Evolutionary conservation across 2,329 filamentous ascomycete species (phyloP).

Genomic region (Alternaria viburni): DNA sequence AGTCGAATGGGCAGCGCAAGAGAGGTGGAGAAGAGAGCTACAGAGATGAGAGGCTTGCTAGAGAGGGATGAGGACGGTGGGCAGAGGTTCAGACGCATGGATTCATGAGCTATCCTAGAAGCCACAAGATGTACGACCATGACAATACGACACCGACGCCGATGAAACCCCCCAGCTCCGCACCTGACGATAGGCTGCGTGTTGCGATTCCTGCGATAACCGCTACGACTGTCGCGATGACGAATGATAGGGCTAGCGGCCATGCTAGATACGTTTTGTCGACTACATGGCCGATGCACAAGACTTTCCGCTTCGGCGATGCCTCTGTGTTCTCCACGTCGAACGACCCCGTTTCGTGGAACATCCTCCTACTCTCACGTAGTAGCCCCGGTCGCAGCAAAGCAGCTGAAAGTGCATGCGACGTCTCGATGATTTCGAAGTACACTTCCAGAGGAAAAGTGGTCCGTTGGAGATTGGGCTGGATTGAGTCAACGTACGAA

Average conservation of each 20-base stretch:
- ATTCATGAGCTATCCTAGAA: neutral
- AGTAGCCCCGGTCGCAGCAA: neutral
- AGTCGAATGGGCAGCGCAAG: neutral
- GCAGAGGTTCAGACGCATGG: neutral
- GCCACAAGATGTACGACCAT: neutral
- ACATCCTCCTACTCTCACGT: neutral
- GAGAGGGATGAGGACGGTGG: neutral
- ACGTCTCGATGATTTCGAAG: neutral
- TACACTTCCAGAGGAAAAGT: neutral
- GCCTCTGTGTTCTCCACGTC: neutral
- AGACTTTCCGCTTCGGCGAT: neutral
- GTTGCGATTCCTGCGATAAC: neutral
- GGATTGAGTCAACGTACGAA: neutral
- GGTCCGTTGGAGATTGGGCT: too few relatives aligned
- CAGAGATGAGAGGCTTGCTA: neutral
- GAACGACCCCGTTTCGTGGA: neutral
- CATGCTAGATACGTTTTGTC: neutral
- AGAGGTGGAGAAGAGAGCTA: neutral
- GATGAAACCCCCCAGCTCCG: neutral
- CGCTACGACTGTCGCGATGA: neutral
- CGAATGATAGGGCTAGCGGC: neutral
- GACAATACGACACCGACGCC: neutral
- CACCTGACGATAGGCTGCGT: neutral
- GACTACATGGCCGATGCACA: neutral
- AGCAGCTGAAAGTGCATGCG: neutral